These are phyloP conservation scores for Tolypocladium paradoxum DNA, from an alignment of 2,329 filamentous ascomycete genomes.

Conservation along the genomic window DNA sequence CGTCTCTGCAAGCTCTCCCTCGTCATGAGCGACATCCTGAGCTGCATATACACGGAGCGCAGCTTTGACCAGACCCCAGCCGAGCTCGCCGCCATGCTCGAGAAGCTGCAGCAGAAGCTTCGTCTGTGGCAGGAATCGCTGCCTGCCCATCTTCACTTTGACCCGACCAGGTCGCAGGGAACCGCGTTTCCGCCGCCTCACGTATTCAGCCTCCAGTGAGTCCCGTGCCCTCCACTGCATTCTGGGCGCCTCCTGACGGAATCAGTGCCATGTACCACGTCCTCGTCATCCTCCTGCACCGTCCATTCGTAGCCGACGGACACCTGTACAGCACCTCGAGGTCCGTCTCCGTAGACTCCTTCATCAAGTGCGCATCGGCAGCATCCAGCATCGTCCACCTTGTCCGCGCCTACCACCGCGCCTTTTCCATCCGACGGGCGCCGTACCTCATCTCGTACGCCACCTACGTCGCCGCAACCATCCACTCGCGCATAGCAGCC, in stretches of 20 bases:
- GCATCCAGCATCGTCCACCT: slow-evolving; percentile 33
- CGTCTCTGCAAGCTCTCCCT: slow-evolving; percentile 32
- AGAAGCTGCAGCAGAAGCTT: slow-evolving; percentile 28
- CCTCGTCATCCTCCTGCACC: slow-evolving; percentile 40
- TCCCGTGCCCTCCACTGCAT: too few species aligned
- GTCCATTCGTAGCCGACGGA: slow-evolving; percentile 39
- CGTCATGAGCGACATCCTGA: slow-evolving; percentile 34
- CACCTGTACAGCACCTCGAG: slow-evolving; percentile 32
- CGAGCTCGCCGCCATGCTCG: slow-evolving; percentile 24
- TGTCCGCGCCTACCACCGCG: slow-evolving; percentile 30
- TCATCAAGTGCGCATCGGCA: slow-evolving; percentile 33
- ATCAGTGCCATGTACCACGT: slow-evolving; percentile 37
- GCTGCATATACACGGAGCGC: slow-evolving; percentile 32
- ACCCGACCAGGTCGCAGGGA: slow-evolving; percentile 14
- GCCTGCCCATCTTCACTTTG: slow-evolving; percentile 30
- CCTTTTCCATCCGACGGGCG: slow-evolving; percentile 33
- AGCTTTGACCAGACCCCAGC: slow-evolving; percentile 22
- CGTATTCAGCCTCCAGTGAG: slow-evolving; percentile 29
- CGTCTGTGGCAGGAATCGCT: slow-evolving; percentile 29
- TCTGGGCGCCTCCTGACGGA: too few species aligned
- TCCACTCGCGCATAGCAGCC: slow-evolving; percentile 39
- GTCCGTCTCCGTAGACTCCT: slow-evolving; percentile 30
- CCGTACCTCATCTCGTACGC: slow-evolving; percentile 46
- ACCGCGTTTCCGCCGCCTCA: slow-evolving; percentile 28
- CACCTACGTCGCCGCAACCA: slow-evolving; percentile 42